A percentile compares a stretch with the other conserved stretches of the same genome.
phyloP scores from a whole-genome alignment of 768 basidiomycete genomes.

The Coprinopsis sp. region DNA sequence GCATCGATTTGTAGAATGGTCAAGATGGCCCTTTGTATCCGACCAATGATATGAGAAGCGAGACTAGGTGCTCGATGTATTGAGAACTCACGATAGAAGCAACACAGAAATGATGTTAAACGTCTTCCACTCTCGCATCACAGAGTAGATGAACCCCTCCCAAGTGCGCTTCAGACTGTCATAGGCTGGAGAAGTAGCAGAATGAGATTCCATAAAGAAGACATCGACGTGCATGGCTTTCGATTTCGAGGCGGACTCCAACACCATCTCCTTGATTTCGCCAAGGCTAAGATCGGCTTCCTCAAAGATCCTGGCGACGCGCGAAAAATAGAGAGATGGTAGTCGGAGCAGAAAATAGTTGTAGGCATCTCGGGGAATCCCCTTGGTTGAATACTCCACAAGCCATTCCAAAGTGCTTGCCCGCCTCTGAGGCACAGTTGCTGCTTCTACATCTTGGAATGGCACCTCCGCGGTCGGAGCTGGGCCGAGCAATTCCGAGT shows the following conservation, averaged over 20 bases:
- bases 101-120: conserved; percentile 31
- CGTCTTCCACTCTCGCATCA: conserved; percentile 33
- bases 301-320: conserved; percentile 64
- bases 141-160: conserved; percentile 26
- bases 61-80: too few relatives aligned
- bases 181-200: conserved; percentile 13
- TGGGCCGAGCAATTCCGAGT: too few relatives aligned
- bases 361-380: conserved; percentile 28
- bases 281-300: conserved; percentile 60
- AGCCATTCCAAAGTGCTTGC: background rate
- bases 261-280: conserved; percentile 45
- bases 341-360: conserved; percentile 47
- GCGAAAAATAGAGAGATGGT: conserved; percentile 63
- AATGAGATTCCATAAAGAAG: background rate
- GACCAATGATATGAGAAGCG: background rate
- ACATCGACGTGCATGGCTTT: too few relatives aligned
- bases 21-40: conserved; percentile 21
- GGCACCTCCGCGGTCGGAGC: background rate
- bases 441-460: background rate
- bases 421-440: background rate
- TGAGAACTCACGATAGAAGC: too few relatives aligned
- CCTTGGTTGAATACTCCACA: background rate
- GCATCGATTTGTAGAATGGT: conserved; percentile 26
- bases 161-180: conserved; percentile 23
- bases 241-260: conserved; percentile 11